Percentiles rank a stretch among this genome's conserved stretches.
phyloP scores from a whole-genome alignment of 2,329 filamentous ascomycete species.

The Phialophora tarda region DNA sequence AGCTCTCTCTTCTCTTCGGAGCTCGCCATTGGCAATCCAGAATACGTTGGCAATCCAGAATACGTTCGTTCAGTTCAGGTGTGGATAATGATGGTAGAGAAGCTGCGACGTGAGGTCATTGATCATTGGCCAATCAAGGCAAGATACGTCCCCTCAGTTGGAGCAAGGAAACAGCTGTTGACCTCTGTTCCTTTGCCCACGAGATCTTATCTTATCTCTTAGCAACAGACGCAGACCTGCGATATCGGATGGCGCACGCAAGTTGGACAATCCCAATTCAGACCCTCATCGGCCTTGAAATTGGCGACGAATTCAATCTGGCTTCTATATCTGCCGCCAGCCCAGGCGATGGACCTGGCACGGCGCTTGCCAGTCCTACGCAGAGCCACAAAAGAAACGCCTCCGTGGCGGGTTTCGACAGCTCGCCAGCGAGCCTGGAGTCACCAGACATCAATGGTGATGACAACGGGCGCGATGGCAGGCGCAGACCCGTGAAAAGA shows the following conservation, averaged over 20 bases:
- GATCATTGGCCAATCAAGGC: slow-evolving; percentile 6
- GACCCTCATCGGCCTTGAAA: slow-evolving; percentile 26
- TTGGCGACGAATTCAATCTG: slow-evolving; percentile 35
- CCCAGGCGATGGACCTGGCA: slow-evolving; percentile 37
- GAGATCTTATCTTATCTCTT: slow-evolving; percentile 37
- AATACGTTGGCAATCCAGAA: background rate
- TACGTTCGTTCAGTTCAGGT: background rate
- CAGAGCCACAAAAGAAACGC: slow-evolving; percentile 51
- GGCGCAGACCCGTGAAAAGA: slow-evolving; percentile 61
- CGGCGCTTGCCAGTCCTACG: slow-evolving; percentile 38
- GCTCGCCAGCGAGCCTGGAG: slow-evolving; percentile 53
- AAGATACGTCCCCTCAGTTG: background rate
- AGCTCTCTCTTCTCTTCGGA: slow-evolving; percentile 20
- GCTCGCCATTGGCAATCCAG: slow-evolving; percentile 22
- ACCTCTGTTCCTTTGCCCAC: background rate
- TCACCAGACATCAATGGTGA: slow-evolving; percentile 46
- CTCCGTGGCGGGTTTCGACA: slow-evolving; percentile 52
- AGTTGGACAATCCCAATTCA: slow-evolving; percentile 24
- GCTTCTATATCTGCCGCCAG: slow-evolving; percentile 32
- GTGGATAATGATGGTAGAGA: background rate
- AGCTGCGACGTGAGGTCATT: background rate
- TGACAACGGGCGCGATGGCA: slow-evolving; percentile 49
- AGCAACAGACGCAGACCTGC: slow-evolving; percentile 21
- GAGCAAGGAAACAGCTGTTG: background rate
- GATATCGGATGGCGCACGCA: slow-evolving; percentile 32